These are phyloP conservation scores for Lyophyllum semitale DNA, from an alignment of 768 basidiomycete genomes.

Conservation along the genomic window DNA sequence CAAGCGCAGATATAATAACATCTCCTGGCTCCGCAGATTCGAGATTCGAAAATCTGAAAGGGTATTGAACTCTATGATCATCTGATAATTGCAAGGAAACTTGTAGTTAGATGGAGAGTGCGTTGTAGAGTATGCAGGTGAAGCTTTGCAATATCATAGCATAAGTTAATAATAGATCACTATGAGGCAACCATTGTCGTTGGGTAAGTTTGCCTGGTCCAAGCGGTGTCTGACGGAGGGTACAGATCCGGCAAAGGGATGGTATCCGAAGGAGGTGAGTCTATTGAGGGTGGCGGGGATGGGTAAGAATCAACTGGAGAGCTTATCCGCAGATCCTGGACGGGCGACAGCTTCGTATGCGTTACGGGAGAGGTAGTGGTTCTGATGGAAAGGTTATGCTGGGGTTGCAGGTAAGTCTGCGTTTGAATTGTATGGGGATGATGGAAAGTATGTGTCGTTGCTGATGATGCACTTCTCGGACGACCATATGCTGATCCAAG, in stretches of 20 bases:
- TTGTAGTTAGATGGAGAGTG: constrained; percentile 8
- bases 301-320: constrained; percentile 38
- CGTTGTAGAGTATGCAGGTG: constrained; percentile 12
- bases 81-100: constrained; percentile 11
- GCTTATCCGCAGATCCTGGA: background rate
- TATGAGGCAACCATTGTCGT: constrained; percentile 14
- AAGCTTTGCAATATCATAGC: constrained; percentile 7
- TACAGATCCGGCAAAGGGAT: constrained; percentile 20
- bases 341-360: constrained; percentile 3
- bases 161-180: constrained; percentile 9
- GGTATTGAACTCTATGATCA: constrained; percentile 15
- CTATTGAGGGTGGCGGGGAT: constrained; percentile 47
- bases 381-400: constrained; percentile 16
- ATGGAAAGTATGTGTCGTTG: constrained; percentile 23
- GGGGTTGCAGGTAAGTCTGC: constrained; percentile 10
- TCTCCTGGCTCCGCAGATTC: background rate
- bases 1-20: constrained; percentile 1
- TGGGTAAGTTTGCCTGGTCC: constrained; percentile 16
- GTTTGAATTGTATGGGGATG: constrained; percentile 18
- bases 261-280: constrained; percentile 34
- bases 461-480: constrained; percentile 33
- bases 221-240: constrained; percentile 13
- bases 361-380: constrained; percentile 10
- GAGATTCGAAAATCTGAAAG: background rate
- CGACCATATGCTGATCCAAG: constrained; percentile 38